Base-by-base conservation (phyloP, 1,284 basidiomycete genomes). In the Puccinia horiana region DNA sequence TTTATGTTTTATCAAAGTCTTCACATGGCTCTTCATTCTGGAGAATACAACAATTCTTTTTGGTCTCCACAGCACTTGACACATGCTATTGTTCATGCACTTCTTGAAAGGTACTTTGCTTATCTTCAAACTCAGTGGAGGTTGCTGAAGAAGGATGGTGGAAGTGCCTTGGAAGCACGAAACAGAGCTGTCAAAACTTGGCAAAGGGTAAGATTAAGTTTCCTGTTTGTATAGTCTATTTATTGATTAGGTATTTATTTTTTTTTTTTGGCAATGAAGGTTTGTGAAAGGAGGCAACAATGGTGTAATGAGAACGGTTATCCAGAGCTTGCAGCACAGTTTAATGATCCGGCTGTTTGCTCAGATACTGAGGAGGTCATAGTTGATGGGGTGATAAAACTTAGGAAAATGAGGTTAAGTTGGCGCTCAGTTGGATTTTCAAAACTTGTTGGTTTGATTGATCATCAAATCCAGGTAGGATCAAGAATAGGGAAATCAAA, bases 291-390 rank as follows among this genome's bases (percentile, higher is more conserved):
- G 42, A 56, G 73, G n/a, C 73, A 75, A n/a, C 32, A 56, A 35
- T 75, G 73, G 73, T 75, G 73, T 75, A 52, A 75, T 52, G 37
- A 54, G 16, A 75, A 75, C n/a, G 73, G 73, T 12, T 75, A 75
- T 58, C 49, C 37, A 20, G 49, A 42, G 23, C 49, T 75, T 26
- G 73, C 73, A 54, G 29, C 73, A 35, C 73, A 75, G 37, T 75
- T 75, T 42, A 61, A 75, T 23, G 47, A 75, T 37, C 32, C 54
- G 29, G 52, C 49, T 35, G 73, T 75, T 54, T 75, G 73, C 40
- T 75, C 54, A 3, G 73, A 54, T 58, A 75, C 73, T 1, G 54
- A 75, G 73, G 73, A 75, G 54, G 20, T 49, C 5, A 16, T 16
- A 6, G 44, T 72, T 32, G 20, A 52, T 72, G 44, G 69, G 3